Evolutionary conservation across 1,284 basidiomycete genomes (phyloP), one percentile per base, ranked within the genome.

Genomic region (Anthracocystis setariae): DNA sequence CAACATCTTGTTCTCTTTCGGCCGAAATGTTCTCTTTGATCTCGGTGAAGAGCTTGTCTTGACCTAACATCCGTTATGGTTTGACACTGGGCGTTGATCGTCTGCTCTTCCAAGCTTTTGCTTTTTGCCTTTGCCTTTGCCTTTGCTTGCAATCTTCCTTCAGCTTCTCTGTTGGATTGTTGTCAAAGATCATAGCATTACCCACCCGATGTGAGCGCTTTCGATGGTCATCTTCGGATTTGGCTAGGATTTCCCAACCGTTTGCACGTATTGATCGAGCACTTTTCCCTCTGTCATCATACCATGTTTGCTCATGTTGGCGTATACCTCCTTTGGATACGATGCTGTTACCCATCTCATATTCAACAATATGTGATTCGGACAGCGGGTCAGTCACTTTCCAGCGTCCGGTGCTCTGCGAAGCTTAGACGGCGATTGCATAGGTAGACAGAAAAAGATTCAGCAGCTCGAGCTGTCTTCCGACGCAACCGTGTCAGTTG

Each of bases 1-100:
- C n/a, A 18, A 27, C 20, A 38, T 27, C 9, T 45, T n/a, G n/a
- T n/a, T 27, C 29, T 60, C 15, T 39, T 20, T 40, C 37, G 49
- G 49, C 49, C 42, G 40, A n/a, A n/a, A n/a, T n/a, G n/a, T n/a
- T n/a, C n/a, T n/a, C n/a, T n/a, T n/a, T n/a, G n/a, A n/a, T n/a
- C n/a, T n/a, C n/a, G n/a, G n/a, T n/a, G n/a, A n/a, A n/a, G n/a
- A n/a, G n/a, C n/a, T n/a, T n/a, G n/a, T n/a, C n/a, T n/a, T n/a
- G n/a, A n/a, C n/a, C n/a, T n/a, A n/a, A n/a, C n/a, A n/a, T n/a
- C n/a, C n/a, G n/a, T n/a, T n/a, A n/a, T n/a, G n/a, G n/a, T n/a
- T n/a, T n/a, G n/a, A n/a, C n/a, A n/a, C n/a, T n/a, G n/a, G n/a
- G n/a, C n/a, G n/a, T n/a, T n/a, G n/a, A n/a, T n/a, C n/a, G 18